Percentiles rank a stretch among this genome's conserved stretches.
Evolutionary conservation across 2,329 filamentous ascomycete species (phyloP).

Genomic region (Diplodia mutila): DNA sequence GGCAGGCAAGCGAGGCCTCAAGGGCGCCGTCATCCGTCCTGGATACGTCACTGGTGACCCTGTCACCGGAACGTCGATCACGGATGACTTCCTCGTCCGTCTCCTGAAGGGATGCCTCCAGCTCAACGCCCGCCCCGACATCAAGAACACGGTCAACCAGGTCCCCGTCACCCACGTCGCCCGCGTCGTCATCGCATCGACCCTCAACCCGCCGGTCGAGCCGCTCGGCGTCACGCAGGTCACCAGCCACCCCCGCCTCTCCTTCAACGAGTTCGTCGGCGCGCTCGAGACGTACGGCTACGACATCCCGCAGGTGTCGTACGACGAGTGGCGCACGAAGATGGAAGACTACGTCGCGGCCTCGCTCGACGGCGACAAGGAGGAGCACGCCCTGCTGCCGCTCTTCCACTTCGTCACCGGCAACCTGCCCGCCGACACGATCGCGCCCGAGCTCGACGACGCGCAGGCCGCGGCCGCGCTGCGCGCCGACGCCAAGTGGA

Average conservation of each 20-base stretch:
- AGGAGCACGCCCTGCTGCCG: slow-evolving; percentile 70
- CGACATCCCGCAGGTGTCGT: slow-evolving; percentile 66
- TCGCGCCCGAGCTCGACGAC: slow-evolving; percentile 76
- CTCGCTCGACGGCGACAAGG: slow-evolving; percentile 58
- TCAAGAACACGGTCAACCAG: slow-evolving; percentile 85
- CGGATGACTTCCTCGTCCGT: slow-evolving; percentile 88
- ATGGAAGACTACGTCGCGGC: slow-evolving; percentile 70
- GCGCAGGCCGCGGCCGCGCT: slow-evolving; percentile 68
- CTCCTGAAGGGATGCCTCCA: slow-evolving; percentile 88
- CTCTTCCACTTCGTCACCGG: slow-evolving; percentile 74
- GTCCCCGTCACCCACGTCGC: slow-evolving; percentile 86
- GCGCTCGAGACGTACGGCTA: slow-evolving; percentile 75
- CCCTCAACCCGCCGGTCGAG: slow-evolving; percentile 64
- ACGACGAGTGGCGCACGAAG: slow-evolving; percentile 68
- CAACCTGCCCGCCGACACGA: slow-evolving; percentile 70
- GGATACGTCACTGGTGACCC: slow-evolving; percentile 83
- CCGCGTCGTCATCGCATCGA: slow-evolving; percentile 74
- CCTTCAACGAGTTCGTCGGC: slow-evolving; percentile 76
- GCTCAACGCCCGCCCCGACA: slow-evolving; percentile 71
- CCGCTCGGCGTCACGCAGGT: slow-evolving; percentile 72
- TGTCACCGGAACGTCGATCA: slow-evolving; percentile 69
- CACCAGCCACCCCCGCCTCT: slow-evolving; percentile 76
- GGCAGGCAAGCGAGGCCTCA: slow-evolving; percentile 76
- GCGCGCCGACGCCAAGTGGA: slow-evolving; percentile 64
- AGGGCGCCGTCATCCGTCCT: slow-evolving; percentile 75